Percentiles rank a stretch among this genome's conserved stretches.
Evolutionary conservation across 2,329 filamentous ascomycete genomes (phyloP).

Genomic region (Nakataea oryzae): DNA sequence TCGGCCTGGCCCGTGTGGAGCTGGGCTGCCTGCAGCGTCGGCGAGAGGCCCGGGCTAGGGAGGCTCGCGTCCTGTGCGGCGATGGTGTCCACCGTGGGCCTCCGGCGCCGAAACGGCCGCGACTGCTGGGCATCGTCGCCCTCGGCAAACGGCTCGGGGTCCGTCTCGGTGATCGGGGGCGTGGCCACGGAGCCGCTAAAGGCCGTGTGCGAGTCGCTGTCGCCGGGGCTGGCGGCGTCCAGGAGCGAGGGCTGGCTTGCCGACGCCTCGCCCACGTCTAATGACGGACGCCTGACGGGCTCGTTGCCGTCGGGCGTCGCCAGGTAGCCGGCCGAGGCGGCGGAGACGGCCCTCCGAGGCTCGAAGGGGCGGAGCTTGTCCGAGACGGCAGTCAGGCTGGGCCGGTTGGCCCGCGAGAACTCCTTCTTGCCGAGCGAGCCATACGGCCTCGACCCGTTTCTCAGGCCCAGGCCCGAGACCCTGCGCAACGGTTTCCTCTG

Average conservation of each 20-base stretch:
- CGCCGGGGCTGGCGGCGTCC: slow-evolving; percentile 39
- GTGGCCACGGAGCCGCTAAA: slow-evolving; percentile 59
- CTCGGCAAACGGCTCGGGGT: slow-evolving; percentile 50
- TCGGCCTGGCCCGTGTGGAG: slow-evolving; percentile 29
- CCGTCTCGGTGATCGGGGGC: slow-evolving; percentile 64
- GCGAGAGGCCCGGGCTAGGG: slow-evolving; percentile 88
- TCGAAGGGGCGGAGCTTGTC: slow-evolving; percentile 23
- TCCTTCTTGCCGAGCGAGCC: slow-evolving; percentile 13
- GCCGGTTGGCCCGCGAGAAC: slow-evolving; percentile 17
- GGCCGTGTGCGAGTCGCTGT: slow-evolving; percentile 45
- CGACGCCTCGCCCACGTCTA: slow-evolving; percentile 31
- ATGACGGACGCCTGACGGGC: slow-evolving; percentile 18
- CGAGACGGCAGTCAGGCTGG: slow-evolving; percentile 19
- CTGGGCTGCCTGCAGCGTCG: slow-evolving; percentile 67
- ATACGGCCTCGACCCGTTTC: background rate
- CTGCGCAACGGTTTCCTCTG: background rate
- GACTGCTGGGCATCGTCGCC: slow-evolving; percentile 37
- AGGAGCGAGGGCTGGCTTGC: slow-evolving; percentile 30
- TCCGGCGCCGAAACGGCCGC: slow-evolving; percentile 31
- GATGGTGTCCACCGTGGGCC: slow-evolving; percentile 54
- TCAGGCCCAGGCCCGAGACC: background rate
- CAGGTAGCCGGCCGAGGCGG: slow-evolving; percentile 18
- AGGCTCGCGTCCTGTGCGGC: slow-evolving; percentile 81
- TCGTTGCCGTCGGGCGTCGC: slow-evolving; percentile 51
- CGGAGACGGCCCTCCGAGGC: background rate